These are phyloP conservation scores for Hippophae gyantsensis DNA, from an alignment of 306 rosid species.

Conservation along the genomic window DNA sequence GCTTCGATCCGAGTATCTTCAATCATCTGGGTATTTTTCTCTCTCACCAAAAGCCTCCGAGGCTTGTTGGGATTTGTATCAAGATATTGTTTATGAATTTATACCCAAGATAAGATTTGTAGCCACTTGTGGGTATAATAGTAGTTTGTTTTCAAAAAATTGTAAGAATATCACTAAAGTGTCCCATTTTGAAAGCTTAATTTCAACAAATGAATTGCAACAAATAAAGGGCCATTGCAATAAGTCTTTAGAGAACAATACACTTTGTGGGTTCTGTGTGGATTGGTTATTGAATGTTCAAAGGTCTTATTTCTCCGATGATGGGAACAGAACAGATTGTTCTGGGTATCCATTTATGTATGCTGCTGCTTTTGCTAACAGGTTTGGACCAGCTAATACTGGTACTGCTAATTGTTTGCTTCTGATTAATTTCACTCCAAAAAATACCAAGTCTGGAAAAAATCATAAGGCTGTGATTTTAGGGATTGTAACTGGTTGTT, in stretches of 20 bases:
- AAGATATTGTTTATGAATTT: not conserved
- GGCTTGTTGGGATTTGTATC: constrained; percentile 17
- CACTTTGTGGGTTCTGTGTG: constrained; percentile 11
- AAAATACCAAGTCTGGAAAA: not conserved
- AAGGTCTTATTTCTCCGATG: not conserved
- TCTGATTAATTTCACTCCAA: constrained; percentile 5
- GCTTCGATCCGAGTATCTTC: constrained; percentile 19
- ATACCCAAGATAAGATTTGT: constrained; percentile 7
- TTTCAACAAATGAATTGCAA: constrained; percentile 6
- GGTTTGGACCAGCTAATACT: constrained; percentile 20
- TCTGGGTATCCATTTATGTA: constrained; percentile 19
- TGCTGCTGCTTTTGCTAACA: constrained; percentile 21
- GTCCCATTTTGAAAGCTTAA: constrained; percentile 12
- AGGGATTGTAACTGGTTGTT: constrained; percentile 9
- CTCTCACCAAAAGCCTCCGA: constrained; percentile 2
- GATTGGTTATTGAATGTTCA: constrained; percentile 6
- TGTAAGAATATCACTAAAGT: constrained; percentile 7
- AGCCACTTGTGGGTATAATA: constrained; percentile 10
- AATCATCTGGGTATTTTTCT: constrained; percentile 1
- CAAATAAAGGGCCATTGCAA: constrained; percentile 12
- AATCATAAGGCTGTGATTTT: not conserved
- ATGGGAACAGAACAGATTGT: constrained; percentile 11
- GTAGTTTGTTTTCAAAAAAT: constrained; percentile 15
- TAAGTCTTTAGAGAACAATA: constrained; percentile 5
- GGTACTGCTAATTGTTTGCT: constrained; percentile 23